Base-by-base conservation (phyloP, 192 early-diverging fungal species). In the Umbelopsis ramanniana region DNA sequence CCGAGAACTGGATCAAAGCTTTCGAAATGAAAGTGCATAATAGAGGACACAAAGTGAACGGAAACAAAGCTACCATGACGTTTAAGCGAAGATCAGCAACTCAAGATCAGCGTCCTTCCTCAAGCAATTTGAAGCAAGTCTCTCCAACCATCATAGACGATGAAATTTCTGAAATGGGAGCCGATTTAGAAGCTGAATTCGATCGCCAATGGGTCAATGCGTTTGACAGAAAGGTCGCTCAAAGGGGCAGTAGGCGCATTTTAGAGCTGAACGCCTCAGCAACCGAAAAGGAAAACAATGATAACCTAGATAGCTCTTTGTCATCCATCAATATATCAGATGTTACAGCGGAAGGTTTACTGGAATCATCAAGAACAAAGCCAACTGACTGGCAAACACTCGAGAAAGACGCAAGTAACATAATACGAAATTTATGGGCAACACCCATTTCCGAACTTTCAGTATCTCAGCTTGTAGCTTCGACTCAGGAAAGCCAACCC, bases 161-260 rank as follows among this genome's bases (percentile, higher is more conserved):
- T 14, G 29, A 63, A 23, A 19, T 45, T 17, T 1, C 26, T 10
- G 33, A 11, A n/a, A 8, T 23, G 15, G 46, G 57, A 2, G 17
- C 47, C 3, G 66, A 37, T 22, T 23, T 46, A 5, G 66, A 68
- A 3, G 53, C 46, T 37, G 76, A 73, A 1, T 66, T 74, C 22
- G 63, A 78, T 71, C 43, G 0, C 12, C 24, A 55, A 67, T 78
- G 76, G 76, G 69, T 78, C 4, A 55, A 78, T 46, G 76, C 76
- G 21, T 78, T 78, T 71, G 72, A 78, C 52, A 47, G 38, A 52
- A 78, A 78, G 50, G 72, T 74, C 7, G 45, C 50, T 17, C 68
- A 72, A 14, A 48, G 72, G 24, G 69, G 69, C 11, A 74, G 67
- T 38, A 43, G 71, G 19, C 57, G 57, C 6, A 12, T 37, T 11